A percentile compares a stretch with the other conserved stretches of the same genome.
Conservation (phyloP, 1,139 yeast genomes). For the Zygosaccharomyces sapae region DNA sequence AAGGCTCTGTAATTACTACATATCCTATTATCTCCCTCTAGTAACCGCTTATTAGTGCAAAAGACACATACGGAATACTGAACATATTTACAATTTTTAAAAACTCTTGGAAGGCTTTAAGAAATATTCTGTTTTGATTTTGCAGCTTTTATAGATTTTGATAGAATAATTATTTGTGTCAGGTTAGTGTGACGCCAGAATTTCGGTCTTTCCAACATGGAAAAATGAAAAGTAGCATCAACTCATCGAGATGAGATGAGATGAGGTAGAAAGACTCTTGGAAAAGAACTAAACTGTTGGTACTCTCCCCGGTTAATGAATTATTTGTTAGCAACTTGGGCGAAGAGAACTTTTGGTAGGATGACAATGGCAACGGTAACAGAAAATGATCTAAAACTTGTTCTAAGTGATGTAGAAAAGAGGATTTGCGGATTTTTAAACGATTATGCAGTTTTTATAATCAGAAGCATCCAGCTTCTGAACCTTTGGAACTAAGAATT, state of each 20-base stretch:
- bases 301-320: slow-evolving; percentile 1
- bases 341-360: not conserved
- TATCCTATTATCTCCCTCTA: too few relatives aligned
- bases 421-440: slow-evolving; percentile 30
- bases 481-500: slow-evolving; percentile 57
- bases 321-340: not conserved
- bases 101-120: too few relatives aligned
- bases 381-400: slow-evolving; percentile 7
- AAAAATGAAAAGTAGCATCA: not conserved
- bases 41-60: too few relatives aligned
- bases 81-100: too few relatives aligned
- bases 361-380: slow-evolving; percentile 8
- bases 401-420: slow-evolving; percentile 25
- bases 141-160: too few relatives aligned
- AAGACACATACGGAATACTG: too few relatives aligned
- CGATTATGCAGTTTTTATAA: slow-evolving; percentile 30
- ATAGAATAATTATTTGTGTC: too few relatives aligned
- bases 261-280: not conserved
- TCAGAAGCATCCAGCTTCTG: slow-evolving; percentile 13
- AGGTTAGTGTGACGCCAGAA: slow-evolving; percentile 1
- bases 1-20: too few relatives aligned
- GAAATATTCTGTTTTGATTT: too few relatives aligned
- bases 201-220: not conserved
- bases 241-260: not conserved
- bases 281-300: too few relatives aligned